Evolutionary conservation across 306 rosid species (phyloP), one percentile per base, ranked within the genome.

Genomic region (Glycine tomentella): DNA sequence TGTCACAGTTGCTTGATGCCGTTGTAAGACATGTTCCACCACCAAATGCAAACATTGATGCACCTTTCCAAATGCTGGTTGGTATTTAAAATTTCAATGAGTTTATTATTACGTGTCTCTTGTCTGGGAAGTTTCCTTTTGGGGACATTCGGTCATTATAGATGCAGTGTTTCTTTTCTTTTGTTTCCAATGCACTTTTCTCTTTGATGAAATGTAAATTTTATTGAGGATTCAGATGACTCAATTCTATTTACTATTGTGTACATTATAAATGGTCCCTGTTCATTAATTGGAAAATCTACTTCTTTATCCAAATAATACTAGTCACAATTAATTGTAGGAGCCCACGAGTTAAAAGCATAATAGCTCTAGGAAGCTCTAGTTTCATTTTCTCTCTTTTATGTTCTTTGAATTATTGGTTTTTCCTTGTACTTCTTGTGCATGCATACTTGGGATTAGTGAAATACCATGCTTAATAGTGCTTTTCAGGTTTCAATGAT

Each of bases 21-120:
- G 86, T 95, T 67, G 68, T 89, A 73, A 68, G 76, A 66, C 90
- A 95, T 76, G 98, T 95, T 79, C 92, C 88, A 34, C 77, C 94
- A 50, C 99, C 99, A 72, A 87, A 84, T 8, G 96, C 93, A 71
- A 84, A 36, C 81, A 84, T 87, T 15, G 93, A 90, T 25, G 87
- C 89, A 9, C 98, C 98, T 85, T 95, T 95, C 80, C 96, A 93
- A 61, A 95, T 95, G 99, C 91, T 95, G 99, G 99, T 95, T 88
- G 82, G 97, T 88, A 81, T 89, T 88, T 75, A 40, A 69, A 69
- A 65, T 46, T 44, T 81, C 77, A 13, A 52, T 42, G 45, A 57
- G 13, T 55, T 75, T 81, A 74, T 76, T 46, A 13, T 72, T 13
- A 52, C 14, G 34, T 53, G 25, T 42, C 46, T 20, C 31, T 25